Percentiles rank a stretch among this genome's conserved stretches.
Conservation (phyloP, 257 asterid genomes). For the Solanum ossicruentum region DNA sequence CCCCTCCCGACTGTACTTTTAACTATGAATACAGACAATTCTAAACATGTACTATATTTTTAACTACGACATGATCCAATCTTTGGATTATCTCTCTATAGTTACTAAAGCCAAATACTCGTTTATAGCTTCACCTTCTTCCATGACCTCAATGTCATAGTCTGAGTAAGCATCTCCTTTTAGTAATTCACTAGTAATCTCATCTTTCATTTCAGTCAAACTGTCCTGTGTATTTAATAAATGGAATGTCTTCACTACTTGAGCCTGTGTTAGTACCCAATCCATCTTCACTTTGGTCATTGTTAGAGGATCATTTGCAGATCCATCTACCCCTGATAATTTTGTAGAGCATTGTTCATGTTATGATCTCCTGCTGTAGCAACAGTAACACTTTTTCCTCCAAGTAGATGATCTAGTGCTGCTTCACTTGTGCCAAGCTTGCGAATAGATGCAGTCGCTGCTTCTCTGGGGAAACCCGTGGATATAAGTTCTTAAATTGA, state of each 20-base stretch:
- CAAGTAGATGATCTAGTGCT: constrained; percentile 41
- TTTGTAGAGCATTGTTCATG: constrained; percentile 1
- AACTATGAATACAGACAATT: background rate
- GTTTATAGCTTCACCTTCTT: constrained; percentile 81
- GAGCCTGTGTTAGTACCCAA: background rate
- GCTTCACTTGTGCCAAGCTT: constrained; percentile 30
- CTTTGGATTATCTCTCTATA: background rate
- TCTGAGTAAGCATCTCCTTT: constrained; percentile 65
- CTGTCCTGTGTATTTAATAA: background rate
- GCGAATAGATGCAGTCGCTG: constrained; percentile 47
- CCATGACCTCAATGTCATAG: constrained; percentile 61
- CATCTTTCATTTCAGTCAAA: constrained; percentile 56
- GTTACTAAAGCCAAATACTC: constrained; percentile 57
- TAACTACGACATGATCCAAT: background rate
- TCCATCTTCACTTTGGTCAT: background rate
- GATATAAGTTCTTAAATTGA: constrained; percentile 41
- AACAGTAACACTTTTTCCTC: constrained; percentile 6
- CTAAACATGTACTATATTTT: background rate
- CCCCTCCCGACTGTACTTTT: background rate
- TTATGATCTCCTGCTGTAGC: background rate
- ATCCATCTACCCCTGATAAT: background rate
- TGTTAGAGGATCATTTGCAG: background rate
- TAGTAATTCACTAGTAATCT: constrained; percentile 51
- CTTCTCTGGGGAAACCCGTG: constrained; percentile 57
- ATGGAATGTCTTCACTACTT: constrained; percentile 11